phyloP scores from a whole-genome alignment of 495 filamentous ascomycete species.

The Penicillium mononematosum region DNA sequence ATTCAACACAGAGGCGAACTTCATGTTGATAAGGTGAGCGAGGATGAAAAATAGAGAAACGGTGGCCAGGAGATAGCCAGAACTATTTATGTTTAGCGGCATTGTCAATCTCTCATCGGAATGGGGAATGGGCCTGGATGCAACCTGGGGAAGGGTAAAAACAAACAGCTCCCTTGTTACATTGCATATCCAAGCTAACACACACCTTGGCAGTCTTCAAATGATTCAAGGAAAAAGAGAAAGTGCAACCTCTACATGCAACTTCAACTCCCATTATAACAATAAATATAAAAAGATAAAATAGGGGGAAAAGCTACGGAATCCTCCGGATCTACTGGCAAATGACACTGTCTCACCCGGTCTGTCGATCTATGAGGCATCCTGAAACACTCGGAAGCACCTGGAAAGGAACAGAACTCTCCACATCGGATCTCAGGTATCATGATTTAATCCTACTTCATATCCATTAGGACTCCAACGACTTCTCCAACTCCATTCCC shows the following conservation, averaged over 20 bases:
- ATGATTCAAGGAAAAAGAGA: no score
- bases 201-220: no score
- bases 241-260: conserved; percentile 25
- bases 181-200: conserved; percentile 10
- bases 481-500: conserved; percentile 66
- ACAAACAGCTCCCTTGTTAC: conserved; percentile 21
- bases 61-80: background rate
- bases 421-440: background rate
- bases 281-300: conserved; percentile 4
- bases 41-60: conserved; percentile 3
- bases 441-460: conserved; percentile 4
- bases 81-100: conserved; percentile 21
- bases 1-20: conserved; percentile 28
- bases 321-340: background rate
- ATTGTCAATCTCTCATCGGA: conserved; percentile 26
- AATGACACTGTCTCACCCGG: conserved; percentile 12
- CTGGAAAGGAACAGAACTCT: background rate
- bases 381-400: background rate
- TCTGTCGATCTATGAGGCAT: background rate
- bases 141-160: conserved; percentile 2
- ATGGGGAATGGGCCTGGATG: conserved; percentile 8
- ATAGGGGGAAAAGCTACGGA: background rate
- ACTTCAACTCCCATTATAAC: conserved; percentile 3
- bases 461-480: conserved; percentile 31
- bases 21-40: conserved; percentile 27